Evolutionary conservation across 306 rosid genomes (phyloP).

Genomic region (Biancaea sappan): DNA sequence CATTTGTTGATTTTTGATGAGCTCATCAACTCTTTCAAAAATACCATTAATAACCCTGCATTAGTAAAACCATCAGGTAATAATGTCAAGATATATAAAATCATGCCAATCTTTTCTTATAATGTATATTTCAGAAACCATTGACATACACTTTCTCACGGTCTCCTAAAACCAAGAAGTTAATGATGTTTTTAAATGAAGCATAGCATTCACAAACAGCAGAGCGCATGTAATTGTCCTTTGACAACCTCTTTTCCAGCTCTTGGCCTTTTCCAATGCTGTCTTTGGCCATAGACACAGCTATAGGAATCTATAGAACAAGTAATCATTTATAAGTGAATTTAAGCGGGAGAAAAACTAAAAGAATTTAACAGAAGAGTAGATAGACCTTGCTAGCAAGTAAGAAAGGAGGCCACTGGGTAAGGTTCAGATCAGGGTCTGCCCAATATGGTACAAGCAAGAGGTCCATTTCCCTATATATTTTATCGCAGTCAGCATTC

Average conservation of each 20-base stretch:
- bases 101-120: constrained; percentile 12
- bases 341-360: constrained; percentile 30
- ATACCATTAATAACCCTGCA: constrained; percentile 73
- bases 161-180: constrained; percentile 69
- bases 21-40: constrained; percentile 65
- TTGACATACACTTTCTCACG: constrained; percentile 70
- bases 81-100: constrained; percentile 27
- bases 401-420: constrained; percentile 98
- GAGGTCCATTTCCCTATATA: constrained; percentile 86
- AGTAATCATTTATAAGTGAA: constrained; percentile 15
- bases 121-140: constrained; percentile 24
- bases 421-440: constrained; percentile 68
- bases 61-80: constrained; percentile 35
- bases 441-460: constrained; percentile 90
- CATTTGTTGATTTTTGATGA: constrained; percentile 34
- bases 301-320: constrained; percentile 80
- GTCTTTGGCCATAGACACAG: constrained; percentile 93
- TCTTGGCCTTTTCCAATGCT: constrained; percentile 72
- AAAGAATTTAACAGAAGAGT: constrained; percentile 25
- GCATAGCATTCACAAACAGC: constrained; percentile 87
- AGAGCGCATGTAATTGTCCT: constrained; percentile 77
- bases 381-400: constrained; percentile 93
- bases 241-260: constrained; percentile 71
- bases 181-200: constrained; percentile 68
- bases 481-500: constrained; percentile 29